Percentiles rank a stretch among this genome's conserved stretches.
Evolutionary conservation across 441 rosid species (phyloP).

Genomic region (Populus hybrid): DNA sequence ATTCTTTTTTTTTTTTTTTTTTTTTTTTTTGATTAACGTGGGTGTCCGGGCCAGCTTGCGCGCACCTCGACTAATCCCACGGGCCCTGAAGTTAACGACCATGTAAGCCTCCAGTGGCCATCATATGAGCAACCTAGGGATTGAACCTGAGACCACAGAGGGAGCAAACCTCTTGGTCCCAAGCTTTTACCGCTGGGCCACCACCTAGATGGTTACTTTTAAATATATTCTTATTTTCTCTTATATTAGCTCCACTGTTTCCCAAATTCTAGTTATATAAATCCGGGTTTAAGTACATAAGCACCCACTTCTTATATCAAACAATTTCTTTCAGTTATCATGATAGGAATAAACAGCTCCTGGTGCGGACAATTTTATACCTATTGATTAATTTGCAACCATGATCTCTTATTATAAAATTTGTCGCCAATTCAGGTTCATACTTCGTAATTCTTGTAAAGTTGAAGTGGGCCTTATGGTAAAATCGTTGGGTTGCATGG

Average conservation of each 20-base stretch:
- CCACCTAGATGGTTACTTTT: no score
- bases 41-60: no score
- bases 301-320: neutral
- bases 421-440: neutral
- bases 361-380: neutral
- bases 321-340: neutral
- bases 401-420: neutral
- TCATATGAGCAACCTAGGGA: no score
- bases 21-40: no score
- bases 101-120: no score
- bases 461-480: conserved; percentile 9
- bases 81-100: no score
- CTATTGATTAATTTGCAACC: neutral
- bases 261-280: neutral
- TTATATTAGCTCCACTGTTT: neutral
- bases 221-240: neutral
- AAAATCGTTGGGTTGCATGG: neutral
- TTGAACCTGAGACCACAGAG: no score
- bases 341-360: neutral
- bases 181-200: no score
- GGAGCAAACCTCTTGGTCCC: no score
- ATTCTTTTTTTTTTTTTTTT: no score
- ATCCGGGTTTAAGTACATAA: neutral
- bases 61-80: no score
- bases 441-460: neutral